phyloP scores from a whole-genome alignment of 495 filamentous ascomycete species.

The Hapsidospora chrysogenum region DNA sequence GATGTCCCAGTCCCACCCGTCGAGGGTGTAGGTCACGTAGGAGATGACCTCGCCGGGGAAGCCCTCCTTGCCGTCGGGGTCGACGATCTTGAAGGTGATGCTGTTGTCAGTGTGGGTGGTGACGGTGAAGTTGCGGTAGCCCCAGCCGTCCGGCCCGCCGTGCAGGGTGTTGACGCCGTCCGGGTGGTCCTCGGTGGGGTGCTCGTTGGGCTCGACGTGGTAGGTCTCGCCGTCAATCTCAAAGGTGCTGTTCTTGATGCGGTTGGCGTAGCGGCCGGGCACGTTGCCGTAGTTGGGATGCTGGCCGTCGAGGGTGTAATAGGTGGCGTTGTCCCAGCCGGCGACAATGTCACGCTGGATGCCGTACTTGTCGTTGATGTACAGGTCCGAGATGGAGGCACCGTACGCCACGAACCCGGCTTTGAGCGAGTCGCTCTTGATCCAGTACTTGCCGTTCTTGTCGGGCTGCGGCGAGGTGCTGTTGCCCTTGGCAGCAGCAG shows the following conservation, averaged over 20 bases:
- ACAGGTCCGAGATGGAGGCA: slow-evolving; percentile 56
- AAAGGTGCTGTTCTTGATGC: slow-evolving; percentile 75
- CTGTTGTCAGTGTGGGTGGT: slow-evolving; percentile 44
- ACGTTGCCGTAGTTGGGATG: slow-evolving; percentile 65
- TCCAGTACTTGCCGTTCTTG: slow-evolving; percentile 46
- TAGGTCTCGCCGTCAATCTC: slow-evolving; percentile 47
- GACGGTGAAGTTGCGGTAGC: slow-evolving; percentile 67
- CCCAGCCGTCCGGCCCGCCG: slow-evolving; percentile 69
- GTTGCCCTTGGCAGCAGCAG: slow-evolving; percentile 8
- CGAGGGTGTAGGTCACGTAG: slow-evolving; percentile 55
- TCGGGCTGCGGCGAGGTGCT: slow-evolving; percentile 17
- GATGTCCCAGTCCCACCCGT: slow-evolving; percentile 32
- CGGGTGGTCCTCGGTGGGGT: slow-evolving; percentile 28
- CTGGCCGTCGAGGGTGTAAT: slow-evolving; percentile 47
- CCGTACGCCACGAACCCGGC: slow-evolving; percentile 66
- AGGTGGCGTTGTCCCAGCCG: slow-evolving; percentile 62
- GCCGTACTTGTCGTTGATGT: slow-evolving; percentile 56
- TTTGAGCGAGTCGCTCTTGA: slow-evolving; percentile 53
- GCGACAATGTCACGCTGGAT: slow-evolving; percentile 48
- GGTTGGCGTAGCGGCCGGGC: slow-evolving; percentile 73
- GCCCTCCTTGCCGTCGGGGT: slow-evolving; percentile 50
- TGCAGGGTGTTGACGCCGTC: slow-evolving; percentile 56
- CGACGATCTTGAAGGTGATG: slow-evolving; percentile 67
- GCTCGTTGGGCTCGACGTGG: slow-evolving; percentile 54
- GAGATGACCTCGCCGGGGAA: slow-evolving; percentile 71